Percentiles rank a stretch among this genome's conserved stretches.
Evolutionary conservation across 345 rosid genomes (phyloP).

Genomic region (Limnanthes douglasii): DNA sequence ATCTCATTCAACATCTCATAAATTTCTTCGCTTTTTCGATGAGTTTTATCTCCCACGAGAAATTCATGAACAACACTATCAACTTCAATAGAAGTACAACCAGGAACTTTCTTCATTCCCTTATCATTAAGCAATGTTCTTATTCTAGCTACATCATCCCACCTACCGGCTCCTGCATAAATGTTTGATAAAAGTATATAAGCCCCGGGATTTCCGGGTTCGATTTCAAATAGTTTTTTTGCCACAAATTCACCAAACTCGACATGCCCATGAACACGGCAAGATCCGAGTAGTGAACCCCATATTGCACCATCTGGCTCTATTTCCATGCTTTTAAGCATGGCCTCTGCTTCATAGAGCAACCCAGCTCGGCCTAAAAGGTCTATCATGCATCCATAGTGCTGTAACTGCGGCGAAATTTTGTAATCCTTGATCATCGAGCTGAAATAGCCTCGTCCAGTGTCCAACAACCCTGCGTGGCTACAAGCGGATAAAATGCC

Average conservation of each 20-base stretch:
- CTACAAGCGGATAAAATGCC: conserved; percentile 63
- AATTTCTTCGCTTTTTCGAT: conserved; percentile 38
- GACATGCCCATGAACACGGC: conserved; percentile 33
- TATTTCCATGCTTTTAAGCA: conserved; percentile 35
- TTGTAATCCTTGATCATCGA: conserved; percentile 37
- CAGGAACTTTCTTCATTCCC: conserved; percentile 65
- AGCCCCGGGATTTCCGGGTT: conserved; percentile 45
- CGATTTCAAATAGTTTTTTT: conserved; percentile 27
- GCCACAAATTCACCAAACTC: conserved; percentile 46
- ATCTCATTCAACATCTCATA: conserved; percentile 59
- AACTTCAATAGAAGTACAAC: conserved; percentile 61
- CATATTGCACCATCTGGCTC: conserved; percentile 62
- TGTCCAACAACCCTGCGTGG: conserved; percentile 49
- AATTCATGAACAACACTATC: conserved; percentile 63
- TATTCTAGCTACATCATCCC: conserved; percentile 53
- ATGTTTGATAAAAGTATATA: conserved; percentile 68
- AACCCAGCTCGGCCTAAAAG: conserved; percentile 55
- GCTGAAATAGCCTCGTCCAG: conserved; percentile 32
- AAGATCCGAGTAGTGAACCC: conserved; percentile 64
- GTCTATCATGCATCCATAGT: conserved; percentile 64
- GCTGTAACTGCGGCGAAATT: conserved; percentile 46
- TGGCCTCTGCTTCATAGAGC: conserved; percentile 44
- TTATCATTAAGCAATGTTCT: conserved; percentile 35
- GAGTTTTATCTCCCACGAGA: conserved; percentile 52
- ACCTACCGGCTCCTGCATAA: conserved; percentile 56